phyloP scores from a whole-genome alignment of 148 eudicot genomes.

The Mesembryanthemum crystallinum region DNA sequence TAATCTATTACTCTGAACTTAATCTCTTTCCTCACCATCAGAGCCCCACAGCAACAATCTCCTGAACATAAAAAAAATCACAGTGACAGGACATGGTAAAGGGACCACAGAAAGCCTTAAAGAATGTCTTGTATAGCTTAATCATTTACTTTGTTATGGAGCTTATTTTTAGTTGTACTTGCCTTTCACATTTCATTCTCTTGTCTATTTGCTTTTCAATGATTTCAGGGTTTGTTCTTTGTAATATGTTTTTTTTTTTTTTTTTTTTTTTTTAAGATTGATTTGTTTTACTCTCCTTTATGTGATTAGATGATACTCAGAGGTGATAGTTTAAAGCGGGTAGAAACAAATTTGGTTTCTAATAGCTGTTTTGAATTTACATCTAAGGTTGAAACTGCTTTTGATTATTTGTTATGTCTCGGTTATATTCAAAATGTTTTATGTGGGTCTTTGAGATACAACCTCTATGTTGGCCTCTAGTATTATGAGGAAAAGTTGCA shows the following conservation, averaged over 20 bases:
- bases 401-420: background rate
- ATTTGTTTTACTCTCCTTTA: too few species aligned
- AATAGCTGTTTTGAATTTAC: background rate
- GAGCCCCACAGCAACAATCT: conserved; percentile 20
- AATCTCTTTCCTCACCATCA: background rate
- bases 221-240: background rate
- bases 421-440: too few species aligned
- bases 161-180: background rate
- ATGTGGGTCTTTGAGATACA: too few species aligned
- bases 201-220: conserved; percentile 1
- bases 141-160: background rate
- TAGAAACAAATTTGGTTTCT: too few species aligned
- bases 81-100: conserved; percentile 6
- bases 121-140: background rate
- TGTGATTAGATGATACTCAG: too few species aligned
- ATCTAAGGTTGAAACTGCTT: background rate
- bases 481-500: too few species aligned
- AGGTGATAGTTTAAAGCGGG: too few species aligned
- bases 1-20: too few species aligned
- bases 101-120: conserved; percentile 11
- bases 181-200: background rate
- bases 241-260: background rate
- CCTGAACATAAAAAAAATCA: conserved; percentile 14
- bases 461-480: too few species aligned
- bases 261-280: too few species aligned